Evolutionary conservation across 148 eudicot species (phyloP), one percentile per base, ranked within the genome.

Genomic region (Camellia japonica): DNA sequence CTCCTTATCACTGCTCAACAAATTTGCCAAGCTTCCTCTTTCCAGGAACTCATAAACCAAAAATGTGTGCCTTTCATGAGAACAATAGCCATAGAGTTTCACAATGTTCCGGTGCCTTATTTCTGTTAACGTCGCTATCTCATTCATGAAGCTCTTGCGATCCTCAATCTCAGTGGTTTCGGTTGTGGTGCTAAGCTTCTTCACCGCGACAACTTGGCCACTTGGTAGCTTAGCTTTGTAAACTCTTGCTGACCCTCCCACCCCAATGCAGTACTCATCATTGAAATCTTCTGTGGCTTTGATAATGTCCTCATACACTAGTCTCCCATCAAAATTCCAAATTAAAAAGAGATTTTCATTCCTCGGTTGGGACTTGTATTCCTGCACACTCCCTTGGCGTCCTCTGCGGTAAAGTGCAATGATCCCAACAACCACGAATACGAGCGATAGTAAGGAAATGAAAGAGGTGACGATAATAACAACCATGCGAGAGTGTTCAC

Each of bases 201-300:
- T 84, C 7, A 80, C 79, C 1, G 86, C 86, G 20, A 84, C 70
- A 1, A 84, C 78, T 68, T 84, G 81, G 15, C 79, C 84, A 5
- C 20, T 81, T 1, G 84, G 79, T n/a, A 84, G 46, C 55, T 49
- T 47, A 10, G 81, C 87, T 68, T 44, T 85, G 46, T 85, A 87
- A 20, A 87, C 90, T n/a, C 13, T 75, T 3, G 86, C 87, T 5
- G 58, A 73, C 7, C 78, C 59, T 62, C 79, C 79, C 58, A 4
- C 62, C 16, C 79, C 79, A 20, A 76, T 23, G 44, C 79, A 76
- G 55, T 87, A 75, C 46, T 8, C 58, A 3, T 60, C 74, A 23
- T 79, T 51, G 42, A 87, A 85, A 68, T 81, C 63, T 0, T 85
- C 41, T 0, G 88, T 85, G 6, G 88, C 86, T 16, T 67, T 15